Conservation (phyloP, 1,139 yeast genomes). For the Debaryomyces nepalensis region DNA sequence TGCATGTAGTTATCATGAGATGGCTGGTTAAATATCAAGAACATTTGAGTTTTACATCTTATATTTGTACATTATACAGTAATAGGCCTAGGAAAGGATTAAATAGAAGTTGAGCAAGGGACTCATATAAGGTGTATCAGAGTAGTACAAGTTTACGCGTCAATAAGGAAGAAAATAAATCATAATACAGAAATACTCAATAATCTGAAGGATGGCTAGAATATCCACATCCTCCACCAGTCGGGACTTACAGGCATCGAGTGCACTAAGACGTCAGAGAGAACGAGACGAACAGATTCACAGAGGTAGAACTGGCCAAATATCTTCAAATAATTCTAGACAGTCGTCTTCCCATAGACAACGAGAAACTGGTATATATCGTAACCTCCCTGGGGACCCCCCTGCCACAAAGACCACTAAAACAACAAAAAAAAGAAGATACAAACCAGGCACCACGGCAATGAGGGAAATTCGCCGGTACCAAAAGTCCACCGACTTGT, state of each 20-base stretch:
- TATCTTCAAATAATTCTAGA: constrained; percentile 15
- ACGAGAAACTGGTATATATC: constrained; percentile 42
- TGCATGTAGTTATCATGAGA: not conserved
- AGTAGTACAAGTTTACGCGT: constrained; percentile 1
- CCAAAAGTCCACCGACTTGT: constrained; percentile 77
- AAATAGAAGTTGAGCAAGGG: not conserved
- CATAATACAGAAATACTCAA: not conserved
- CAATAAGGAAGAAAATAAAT: not conserved
- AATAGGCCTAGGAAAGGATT: not conserved
- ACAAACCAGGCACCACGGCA: constrained; percentile 76
- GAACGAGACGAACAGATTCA: constrained; percentile 18
- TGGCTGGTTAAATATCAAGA: constrained; percentile 4
- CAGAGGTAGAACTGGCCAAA: constrained; percentile 15
- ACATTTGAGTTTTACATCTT: not conserved
- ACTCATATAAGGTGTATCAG: not conserved
- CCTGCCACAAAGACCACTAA: constrained; percentile 27
- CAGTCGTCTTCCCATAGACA: constrained; percentile 17
- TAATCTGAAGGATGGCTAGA: constrained; percentile 13
- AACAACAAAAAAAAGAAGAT: constrained; percentile 49
- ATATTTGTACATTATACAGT: constrained; percentile 3
- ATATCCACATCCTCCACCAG: constrained; percentile 21
- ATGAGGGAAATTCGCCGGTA: constrained; percentile 77
- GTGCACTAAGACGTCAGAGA: constrained; percentile 23
- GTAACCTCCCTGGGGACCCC: constrained; percentile 60
- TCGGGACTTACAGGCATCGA: constrained; percentile 14